phyloP scores from a whole-genome alignment of 2,329 filamentous ascomycete species.

The Ascochyta rabiei region DNA sequence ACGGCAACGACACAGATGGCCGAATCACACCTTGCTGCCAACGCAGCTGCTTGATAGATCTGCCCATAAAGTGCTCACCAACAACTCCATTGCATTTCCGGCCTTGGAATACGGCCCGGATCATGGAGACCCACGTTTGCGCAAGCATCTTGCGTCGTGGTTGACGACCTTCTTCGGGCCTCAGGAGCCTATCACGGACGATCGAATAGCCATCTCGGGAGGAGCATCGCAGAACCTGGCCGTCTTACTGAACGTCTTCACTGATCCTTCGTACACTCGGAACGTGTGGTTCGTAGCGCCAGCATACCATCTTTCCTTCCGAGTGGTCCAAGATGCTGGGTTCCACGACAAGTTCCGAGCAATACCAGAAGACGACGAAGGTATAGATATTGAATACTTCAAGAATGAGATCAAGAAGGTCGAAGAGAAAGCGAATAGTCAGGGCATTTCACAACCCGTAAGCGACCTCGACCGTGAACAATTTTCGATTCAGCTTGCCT shows the following conservation, averaged over 20 bases:
- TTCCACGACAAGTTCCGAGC: constrained; percentile 71
- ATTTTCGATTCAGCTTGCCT: neutral
- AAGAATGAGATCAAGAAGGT: constrained; percentile 57
- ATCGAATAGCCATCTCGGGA: constrained; percentile 79
- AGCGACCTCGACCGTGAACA: constrained; percentile 17
- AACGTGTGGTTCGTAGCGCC: constrained; percentile 82
- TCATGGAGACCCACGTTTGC: constrained; percentile 62
- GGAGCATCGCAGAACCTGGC: constrained; percentile 85
- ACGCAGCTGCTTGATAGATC: constrained; percentile 66
- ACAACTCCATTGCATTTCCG: constrained; percentile 63
- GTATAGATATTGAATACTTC: constrained; percentile 71
- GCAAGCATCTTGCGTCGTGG: constrained; percentile 73
- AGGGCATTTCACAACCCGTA: constrained; percentile 54
- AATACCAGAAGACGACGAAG: constrained; percentile 78
- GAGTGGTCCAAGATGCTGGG: constrained; percentile 82
- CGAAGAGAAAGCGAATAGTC: constrained; percentile 51
- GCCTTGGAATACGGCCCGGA: constrained; percentile 83
- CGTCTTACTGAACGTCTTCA: constrained; percentile 77
- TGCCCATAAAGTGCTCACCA: constrained; percentile 64
- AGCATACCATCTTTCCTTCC: constrained; percentile 81
- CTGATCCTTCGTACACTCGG: constrained; percentile 76
- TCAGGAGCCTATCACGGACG: constrained; percentile 52
- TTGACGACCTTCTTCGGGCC: constrained; percentile 67
- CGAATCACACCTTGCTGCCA: constrained; percentile 69
- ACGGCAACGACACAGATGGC: constrained; percentile 63